Conservation (phyloP, 2,329 filamentous ascomycete genomes). For the Ceratocystis albifundus region DNA sequence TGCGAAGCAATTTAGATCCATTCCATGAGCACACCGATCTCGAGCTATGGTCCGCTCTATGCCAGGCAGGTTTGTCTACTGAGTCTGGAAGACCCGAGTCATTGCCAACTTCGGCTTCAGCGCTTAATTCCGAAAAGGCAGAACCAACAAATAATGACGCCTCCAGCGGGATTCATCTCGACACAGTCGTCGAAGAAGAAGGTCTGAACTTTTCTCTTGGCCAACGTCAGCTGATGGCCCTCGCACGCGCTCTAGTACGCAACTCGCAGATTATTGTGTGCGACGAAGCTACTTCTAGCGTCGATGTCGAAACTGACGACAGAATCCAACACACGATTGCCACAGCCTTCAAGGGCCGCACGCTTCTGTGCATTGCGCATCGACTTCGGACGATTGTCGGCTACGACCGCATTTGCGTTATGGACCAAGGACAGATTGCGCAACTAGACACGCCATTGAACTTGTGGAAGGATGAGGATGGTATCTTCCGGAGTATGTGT, state of each 20-base stretch:
- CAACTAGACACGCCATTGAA: constrained; percentile 68
- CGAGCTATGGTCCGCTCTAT: constrained; percentile 64
- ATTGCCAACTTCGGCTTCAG: constrained; percentile 31
- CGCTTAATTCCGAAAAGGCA: constrained; percentile 25
- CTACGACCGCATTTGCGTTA: constrained; percentile 93
- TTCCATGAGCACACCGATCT: constrained; percentile 69
- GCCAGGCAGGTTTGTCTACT: constrained; percentile 59
- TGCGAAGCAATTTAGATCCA: constrained; percentile 68
- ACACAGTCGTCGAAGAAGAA: constrained; percentile 80
- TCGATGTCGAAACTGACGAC: constrained; percentile 93
- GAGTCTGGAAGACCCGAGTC: constrained; percentile 17
- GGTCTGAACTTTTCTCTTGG: constrained; percentile 92
- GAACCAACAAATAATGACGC: constrained; percentile 24
- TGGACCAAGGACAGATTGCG: constrained; percentile 79
- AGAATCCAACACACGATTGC: constrained; percentile 90
- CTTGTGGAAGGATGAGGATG: constrained; percentile 56
- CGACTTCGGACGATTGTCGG: constrained; percentile 81
- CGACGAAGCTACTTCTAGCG: constrained; percentile 85
- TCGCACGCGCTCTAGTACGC: constrained; percentile 80
- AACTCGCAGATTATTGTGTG: constrained; percentile 87
- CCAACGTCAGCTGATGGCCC: constrained; percentile 88
- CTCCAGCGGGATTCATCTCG: constrained; percentile 53
- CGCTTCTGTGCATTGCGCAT: constrained; percentile 85
- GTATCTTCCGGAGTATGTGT: constrained; percentile 84
- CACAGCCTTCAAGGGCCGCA: constrained; percentile 72